phyloP scores from a whole-genome alignment of 1,284 basidiomycete species.

The Malassezia japonica region DNA sequence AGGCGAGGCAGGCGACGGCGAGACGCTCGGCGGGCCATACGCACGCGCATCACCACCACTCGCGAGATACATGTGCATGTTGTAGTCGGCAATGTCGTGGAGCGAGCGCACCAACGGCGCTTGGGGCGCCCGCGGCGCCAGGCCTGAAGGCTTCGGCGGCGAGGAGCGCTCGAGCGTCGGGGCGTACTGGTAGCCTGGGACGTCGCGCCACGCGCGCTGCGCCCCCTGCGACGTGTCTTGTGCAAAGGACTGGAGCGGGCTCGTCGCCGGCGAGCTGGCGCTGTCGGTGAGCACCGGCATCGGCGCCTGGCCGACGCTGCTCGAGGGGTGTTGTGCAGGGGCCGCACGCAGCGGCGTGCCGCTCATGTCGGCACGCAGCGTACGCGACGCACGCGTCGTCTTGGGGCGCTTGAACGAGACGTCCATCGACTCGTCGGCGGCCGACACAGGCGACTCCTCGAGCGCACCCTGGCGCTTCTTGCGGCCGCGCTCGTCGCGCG shows the following conservation, averaged over 20 bases:
- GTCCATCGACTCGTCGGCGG: background rate
- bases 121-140: background rate
- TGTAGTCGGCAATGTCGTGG: background rate
- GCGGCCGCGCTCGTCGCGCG: background rate
- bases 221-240: background rate
- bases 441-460: background rate
- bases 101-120: background rate
- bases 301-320: background rate
- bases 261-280: conserved; percentile 36
- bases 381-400: background rate
- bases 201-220: background rate
- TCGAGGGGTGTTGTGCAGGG: background rate
- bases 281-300: conserved; percentile 34
- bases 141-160: too few relatives aligned
- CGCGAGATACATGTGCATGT: conserved; percentile 4
- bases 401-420: conserved; percentile 11
- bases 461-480: conserved; percentile 7
- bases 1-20: background rate
- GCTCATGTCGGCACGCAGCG: conserved; percentile 1
- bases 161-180: too few relatives aligned
- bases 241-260: conserved; percentile 13
- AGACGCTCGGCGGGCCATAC: background rate
- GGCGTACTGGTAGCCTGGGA: background rate
- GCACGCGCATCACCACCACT: too few relatives aligned
- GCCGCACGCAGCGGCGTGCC: background rate